A percentile compares a stretch with the other conserved stretches of the same genome.
Conservation (phyloP, 2,329 filamentous ascomycete genomes). For the Verruconis gallopava region DNA sequence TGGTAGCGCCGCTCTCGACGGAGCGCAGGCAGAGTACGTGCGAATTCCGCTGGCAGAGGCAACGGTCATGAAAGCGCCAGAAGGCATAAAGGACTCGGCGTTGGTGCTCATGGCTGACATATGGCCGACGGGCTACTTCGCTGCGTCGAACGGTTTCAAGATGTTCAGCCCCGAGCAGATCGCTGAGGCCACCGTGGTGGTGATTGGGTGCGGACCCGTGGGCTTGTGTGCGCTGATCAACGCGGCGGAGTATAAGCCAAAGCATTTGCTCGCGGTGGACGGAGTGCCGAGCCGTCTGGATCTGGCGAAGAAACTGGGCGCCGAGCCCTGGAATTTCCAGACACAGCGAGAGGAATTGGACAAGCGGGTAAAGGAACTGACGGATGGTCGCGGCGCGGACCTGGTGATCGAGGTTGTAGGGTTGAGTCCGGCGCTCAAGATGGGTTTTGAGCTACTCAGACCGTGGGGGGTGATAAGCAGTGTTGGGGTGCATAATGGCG, state of each 20-base stretch:
- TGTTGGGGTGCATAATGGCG: slow-evolving; percentile 37
- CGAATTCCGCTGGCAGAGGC: slow-evolving; percentile 70
- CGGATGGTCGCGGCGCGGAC: slow-evolving; percentile 71
- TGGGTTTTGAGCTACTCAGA: slow-evolving; percentile 35
- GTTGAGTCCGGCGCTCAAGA: slow-evolving; percentile 32
- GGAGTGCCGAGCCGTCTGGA: slow-evolving; percentile 62
- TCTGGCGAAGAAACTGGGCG: slow-evolving; percentile 59
- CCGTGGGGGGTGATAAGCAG: slow-evolving; percentile 36
- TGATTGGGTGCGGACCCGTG: slow-evolving; percentile 70
- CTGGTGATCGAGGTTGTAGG: slow-evolving; percentile 52
- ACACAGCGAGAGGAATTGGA: slow-evolving; percentile 31
- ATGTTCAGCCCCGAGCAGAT: slow-evolving; percentile 45
- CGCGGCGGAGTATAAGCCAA: slow-evolving; percentile 61
- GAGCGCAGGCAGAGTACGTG: slow-evolving; percentile 66
- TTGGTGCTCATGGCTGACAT: slow-evolving; percentile 87
- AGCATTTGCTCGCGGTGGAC: slow-evolving; percentile 67
- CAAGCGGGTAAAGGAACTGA: slow-evolving; percentile 58
- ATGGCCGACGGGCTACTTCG: slow-evolving; percentile 74
- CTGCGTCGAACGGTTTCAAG: slow-evolving; percentile 63
- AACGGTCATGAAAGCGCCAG: slow-evolving; percentile 65
- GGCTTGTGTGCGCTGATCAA: slow-evolving; percentile 74
- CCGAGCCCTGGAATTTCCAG: slow-evolving; percentile 70
- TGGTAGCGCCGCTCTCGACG: slow-evolving; percentile 56
- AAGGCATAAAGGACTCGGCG: slow-evolving; percentile 58
- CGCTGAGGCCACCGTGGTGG: slow-evolving; percentile 55